These are phyloP conservation scores for Aspergillus versicolor DNA, from an alignment of 2,329 filamentous ascomycete genomes.

Conservation along the genomic window DNA sequence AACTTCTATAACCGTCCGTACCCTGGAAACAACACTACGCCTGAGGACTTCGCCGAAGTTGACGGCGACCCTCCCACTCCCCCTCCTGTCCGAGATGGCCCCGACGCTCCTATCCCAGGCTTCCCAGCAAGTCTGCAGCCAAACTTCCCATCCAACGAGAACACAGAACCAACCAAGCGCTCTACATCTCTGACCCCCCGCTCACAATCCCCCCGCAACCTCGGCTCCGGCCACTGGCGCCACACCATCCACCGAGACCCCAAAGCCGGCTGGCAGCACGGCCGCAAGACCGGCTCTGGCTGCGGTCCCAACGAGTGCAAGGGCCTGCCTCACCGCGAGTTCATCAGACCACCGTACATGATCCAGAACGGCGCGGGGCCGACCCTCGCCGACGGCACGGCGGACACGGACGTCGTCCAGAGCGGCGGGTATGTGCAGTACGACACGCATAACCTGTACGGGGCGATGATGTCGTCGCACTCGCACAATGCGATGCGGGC, in stretches of 20 bases:
- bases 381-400: slow-evolving; percentile 60
- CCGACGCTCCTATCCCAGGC: slow-evolving; percentile 64
- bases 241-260: not conserved
- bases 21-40: slow-evolving; percentile 47
- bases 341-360: slow-evolving; percentile 64
- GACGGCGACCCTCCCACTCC: slow-evolving; percentile 56
- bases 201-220: not conserved
- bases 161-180: no score
- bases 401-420: slow-evolving; percentile 67
- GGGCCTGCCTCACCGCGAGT: slow-evolving; percentile 62
- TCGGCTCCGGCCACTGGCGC: not conserved
- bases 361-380: slow-evolving; percentile 62
- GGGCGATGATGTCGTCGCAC: slow-evolving; percentile 69
- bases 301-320: slow-evolving; percentile 8
- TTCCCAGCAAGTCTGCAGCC: slow-evolving; percentile 63
- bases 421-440: slow-evolving; percentile 65
- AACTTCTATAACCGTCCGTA: slow-evolving; percentile 59
- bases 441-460: slow-evolving; percentile 76
- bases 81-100: slow-evolving; percentile 57
- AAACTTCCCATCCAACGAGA: slow-evolving; percentile 28
- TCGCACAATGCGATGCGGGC: slow-evolving; percentile 66
- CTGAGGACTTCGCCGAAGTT: slow-evolving; percentile 49
- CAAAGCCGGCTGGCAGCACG: not conserved
- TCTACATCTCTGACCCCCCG: not conserved
- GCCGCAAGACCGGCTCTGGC: not conserved